Base-by-base conservation (phyloP, 257 asterid species). In the Primulina tabacum region DNA sequence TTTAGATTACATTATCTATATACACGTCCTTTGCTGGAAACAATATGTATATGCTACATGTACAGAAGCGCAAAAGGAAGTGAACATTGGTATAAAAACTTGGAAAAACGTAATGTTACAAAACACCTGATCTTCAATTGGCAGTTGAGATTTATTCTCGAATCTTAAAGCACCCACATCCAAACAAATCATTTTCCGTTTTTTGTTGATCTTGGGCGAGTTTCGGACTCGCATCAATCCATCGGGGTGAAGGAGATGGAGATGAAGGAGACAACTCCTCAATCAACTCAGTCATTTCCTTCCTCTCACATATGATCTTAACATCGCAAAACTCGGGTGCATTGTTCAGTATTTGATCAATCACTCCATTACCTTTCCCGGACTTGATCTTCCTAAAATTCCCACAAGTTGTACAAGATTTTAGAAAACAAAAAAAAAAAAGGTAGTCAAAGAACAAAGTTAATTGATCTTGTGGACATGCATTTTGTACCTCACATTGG, bases 361-460 rank as follows among this genome's bases (percentile, higher is more conserved):
- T 82, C 47, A 79, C 74, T 69, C 87, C 84, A 10, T 65, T 75
- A 47, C 85, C 82, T 68, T 55, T 86, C 72, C 34, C 78, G 1
- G 85, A 81, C 74, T 68, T 84, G 73, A 87, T 78, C 77, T 75
- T 88, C 86, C 91, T 85, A 63, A 33, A 21, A 47, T 2, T 6
- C 70, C 28, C 40, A n/a, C 29, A 9, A 34, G 38, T 34, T 34
- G 38, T 34, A 34, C 38, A 47, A 47, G 20, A 14, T 47, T 16
- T 47, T 16, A 47, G 61, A 29, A 68, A 4, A 47, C 2, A 21
- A 21, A 24, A 24, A 0, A 24, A 24, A 24, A 24, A 24, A 24
- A 0, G 1, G 26, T 1, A 24, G 26, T 24, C 26, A 24, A 24
- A 24, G 26, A 24, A 24, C 26, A 1, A 24, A 24, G 26, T 24